Evolutionary conservation across 2,329 filamentous ascomycete species (phyloP), one percentile per base, ranked within the genome.

Genomic region (Cucurbitaria berberidis): DNA sequence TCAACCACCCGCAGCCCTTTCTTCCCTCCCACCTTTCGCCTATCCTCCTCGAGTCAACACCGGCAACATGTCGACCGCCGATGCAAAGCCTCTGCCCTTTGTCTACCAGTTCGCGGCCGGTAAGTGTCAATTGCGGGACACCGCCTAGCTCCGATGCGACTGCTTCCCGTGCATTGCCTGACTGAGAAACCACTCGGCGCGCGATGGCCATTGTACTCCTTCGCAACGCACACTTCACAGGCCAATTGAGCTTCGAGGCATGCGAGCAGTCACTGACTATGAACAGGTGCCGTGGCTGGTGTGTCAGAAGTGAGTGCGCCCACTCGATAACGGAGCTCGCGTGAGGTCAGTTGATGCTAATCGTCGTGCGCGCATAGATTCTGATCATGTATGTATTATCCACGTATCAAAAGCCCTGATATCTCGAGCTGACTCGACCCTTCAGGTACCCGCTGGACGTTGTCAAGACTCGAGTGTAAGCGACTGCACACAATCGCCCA

Each of bases 401-500:
- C 27, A 4, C 27, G 27, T 2, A 27, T n/a, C 24, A 26, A 6
- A 1, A 27, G n/a, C 13, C 21, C 3, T n/a, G 11, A 22, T n/a
- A 39, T 22, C 21, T 39, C 13, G 22, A 57, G 40, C 21, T 53
- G 19, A 44, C 21, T 30, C 44, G 49, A 27, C 42, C n/a, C 21
- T n/a, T 65, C 75, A 97, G 93, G 95, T 99, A 99, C 82, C 95
- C 95, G 66, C 84, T 99, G 76, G 95, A 99, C 77, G 95, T 99
- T 53, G 91, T 98, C 77, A 98, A 98, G 85, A 98, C 95, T 62
- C 85, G 93, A 88, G 89, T 96, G 90, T 95, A 85, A 84, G 88
- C 57, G 35, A 55, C 29, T 39, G 46, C 49, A 43, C 45, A 38
- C 48, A 39, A 40, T 29, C 45, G n/a, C 26, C 36, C 49, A 11